These are phyloP conservation scores for Zygotorulaspora florentina DNA, from an alignment of 805 yeast species.

Conservation along the genomic window DNA sequence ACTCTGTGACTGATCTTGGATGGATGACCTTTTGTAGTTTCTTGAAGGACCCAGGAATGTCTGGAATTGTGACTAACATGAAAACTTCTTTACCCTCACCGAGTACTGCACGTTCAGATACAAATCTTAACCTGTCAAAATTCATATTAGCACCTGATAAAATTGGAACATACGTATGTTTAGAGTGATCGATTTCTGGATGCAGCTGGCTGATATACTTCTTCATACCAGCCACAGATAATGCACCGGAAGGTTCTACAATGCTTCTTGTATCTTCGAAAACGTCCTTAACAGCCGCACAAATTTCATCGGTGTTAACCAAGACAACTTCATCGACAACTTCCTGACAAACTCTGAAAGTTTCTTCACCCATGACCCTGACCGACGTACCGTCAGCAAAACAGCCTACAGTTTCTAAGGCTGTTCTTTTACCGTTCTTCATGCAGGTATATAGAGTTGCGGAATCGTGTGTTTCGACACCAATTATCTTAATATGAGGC, in stretches of 20 bases:
- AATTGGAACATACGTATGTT: conserved; percentile 73
- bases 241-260: conserved; percentile 96
- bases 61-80: conserved; percentile 86
- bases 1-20: conserved; percentile 92
- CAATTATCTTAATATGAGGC: conserved; percentile 94
- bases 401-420: conserved; percentile 74
- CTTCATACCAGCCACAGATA: conserved; percentile 92
- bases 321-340: conserved; percentile 84
- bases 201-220: conserved; percentile 60
- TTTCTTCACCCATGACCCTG: conserved; percentile 81
- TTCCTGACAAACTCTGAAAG: conserved; percentile 73
- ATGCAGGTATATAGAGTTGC: conserved; percentile 82
- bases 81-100: conserved; percentile 98
- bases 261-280: conserved; percentile 93
- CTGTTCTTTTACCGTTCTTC: conserved; percentile 48
- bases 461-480: conserved; percentile 95
- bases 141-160: conserved; percentile 98
- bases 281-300: conserved; percentile 95
- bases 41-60: conserved; percentile 84
- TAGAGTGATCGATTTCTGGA: conserved; percentile 66
- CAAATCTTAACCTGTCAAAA: conserved; percentile 92
- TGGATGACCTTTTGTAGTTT: conserved; percentile 70
- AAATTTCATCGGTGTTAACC: conserved; percentile 88
- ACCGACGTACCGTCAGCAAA: conserved; percentile 99
- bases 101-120: conserved; percentile 94